A percentile compares a stretch with the other conserved stretches of the same genome.
These are phyloP conservation scores for Pythium periplocum DNA, from an alignment of 352 stramenopile species.

Conservation along the genomic window DNA sequence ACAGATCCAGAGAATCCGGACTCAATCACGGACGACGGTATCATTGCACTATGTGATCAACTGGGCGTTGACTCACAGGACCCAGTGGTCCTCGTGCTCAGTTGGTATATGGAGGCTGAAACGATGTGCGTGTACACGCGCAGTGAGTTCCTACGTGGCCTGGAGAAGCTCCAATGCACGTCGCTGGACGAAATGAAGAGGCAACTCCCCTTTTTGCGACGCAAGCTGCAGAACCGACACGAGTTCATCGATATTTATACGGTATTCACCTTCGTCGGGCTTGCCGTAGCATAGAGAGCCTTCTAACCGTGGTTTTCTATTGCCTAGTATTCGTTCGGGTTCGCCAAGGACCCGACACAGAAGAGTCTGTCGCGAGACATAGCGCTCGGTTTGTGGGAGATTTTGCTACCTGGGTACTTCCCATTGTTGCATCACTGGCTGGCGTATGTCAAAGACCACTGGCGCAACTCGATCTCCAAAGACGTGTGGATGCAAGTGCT, in stretches of 20 bases:
- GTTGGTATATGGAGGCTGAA: conserved; percentile 70
- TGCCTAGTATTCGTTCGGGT: conserved; percentile 70
- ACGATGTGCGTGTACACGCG: conserved; percentile 78
- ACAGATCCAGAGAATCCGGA: conserved; percentile 58
- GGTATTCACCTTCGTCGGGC: conserved; percentile 21
- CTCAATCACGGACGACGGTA: conserved; percentile 77
- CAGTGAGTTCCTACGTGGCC: conserved; percentile 61
- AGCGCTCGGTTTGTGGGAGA: conserved; percentile 63
- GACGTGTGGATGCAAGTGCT: conserved; percentile 85
- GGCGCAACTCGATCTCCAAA: conserved; percentile 75
- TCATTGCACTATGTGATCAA: conserved; percentile 63
- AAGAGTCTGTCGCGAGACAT: conserved; percentile 77
- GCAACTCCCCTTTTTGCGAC: conserved; percentile 45
- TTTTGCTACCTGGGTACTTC: conserved; percentile 66
- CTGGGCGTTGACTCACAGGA: conserved; percentile 74
- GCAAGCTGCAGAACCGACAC: conserved; percentile 33
- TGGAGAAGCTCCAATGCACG: conserved; percentile 62
- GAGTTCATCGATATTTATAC: conserved; percentile 83
- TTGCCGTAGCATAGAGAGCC: neutral
- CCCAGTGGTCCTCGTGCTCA: conserved; percentile 73
- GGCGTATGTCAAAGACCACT: conserved; percentile 54
- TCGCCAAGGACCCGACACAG: conserved; percentile 79
- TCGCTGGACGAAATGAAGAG: conserved; percentile 47
- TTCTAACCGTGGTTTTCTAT: conserved; percentile 2
- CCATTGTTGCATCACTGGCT: conserved; percentile 64